Evolutionary conservation across 208 protist species (phyloP), one percentile per base, ranked within the genome.

Genomic region (Tritrichomonas foetus): DNA sequence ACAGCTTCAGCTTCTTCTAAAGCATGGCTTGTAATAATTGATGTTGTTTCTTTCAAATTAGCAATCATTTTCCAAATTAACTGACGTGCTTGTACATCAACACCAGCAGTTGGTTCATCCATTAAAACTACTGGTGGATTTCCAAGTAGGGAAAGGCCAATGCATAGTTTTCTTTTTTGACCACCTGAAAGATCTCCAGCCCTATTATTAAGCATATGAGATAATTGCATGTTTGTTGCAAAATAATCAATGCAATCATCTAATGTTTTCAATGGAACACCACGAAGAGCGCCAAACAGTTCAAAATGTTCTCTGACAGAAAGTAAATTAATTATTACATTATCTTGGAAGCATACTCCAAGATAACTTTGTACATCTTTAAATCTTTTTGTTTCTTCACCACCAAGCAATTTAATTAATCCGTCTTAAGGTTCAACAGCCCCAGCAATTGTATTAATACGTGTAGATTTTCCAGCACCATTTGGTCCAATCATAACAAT

Each of bases 301-400:
- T 93, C 82, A 44, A 93, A 66, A 39, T 93, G 82, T 93, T 93
- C 82, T 41, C 82, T 53, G n/a, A 93, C 49, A 25, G 82, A 69
- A 1, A 93, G 27, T 41, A 39, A 9, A 20, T 11, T n/a, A 50
- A 93, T 50, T 27, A 93, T 69, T 3, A 66, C 82, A 50, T 66
- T 93, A 41, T 69, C 47, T 20, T 93, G 82, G 55, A 66, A 66
- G 39, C 41, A 44, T 14, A 69, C 33, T 30, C 82, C 82, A 36
- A 93, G 82, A 39, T 39, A 47, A 36, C 44, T 57, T 20, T 66
- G 44, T 3, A 93, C n/a, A n/a, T n/a, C n/a, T n/a, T n/a, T n/a
- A 36, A 78, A 78, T 13, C 33, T 27, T 61, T 53, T 61, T 30
- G 49, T 92, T n/a, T 22, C 8, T n/a, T 92, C 41, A 8, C 27